Percentiles rank a stretch among this genome's conserved stretches.
Evolutionary conservation across 2,329 filamentous ascomycete genomes (phyloP).

Genomic region (Cordyceps farinosa): DNA sequence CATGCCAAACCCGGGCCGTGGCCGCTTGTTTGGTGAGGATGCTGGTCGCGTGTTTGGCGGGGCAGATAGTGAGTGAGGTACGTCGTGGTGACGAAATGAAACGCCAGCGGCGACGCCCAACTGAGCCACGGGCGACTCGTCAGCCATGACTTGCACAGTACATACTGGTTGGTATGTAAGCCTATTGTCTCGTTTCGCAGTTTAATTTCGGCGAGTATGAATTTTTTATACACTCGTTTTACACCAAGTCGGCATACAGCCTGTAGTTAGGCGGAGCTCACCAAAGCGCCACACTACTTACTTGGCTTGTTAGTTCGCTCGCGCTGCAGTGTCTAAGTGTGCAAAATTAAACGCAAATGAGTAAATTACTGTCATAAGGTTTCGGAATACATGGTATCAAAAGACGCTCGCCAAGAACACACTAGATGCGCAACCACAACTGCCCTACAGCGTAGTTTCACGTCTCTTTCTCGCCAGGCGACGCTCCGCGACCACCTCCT

Average conservation of each 20-base stretch:
- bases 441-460: conserved; percentile 1
- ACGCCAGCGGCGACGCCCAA: not conserved
- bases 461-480: conserved; percentile 11
- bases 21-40: conserved; percentile 1
- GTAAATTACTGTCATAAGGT: no score
- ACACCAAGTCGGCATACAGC: not conserved
- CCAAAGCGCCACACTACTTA: no score
- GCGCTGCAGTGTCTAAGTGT: no score
- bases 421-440: not conserved
- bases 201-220: not conserved
- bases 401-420: not conserved
- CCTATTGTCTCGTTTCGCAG: no score
- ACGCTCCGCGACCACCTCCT: conserved; percentile 4
- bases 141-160: not conserved
- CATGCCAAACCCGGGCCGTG: not conserved
- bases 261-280: not conserved
- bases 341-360: no score
- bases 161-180: no score
- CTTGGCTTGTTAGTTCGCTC: no score
- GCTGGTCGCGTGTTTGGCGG: conserved; percentile 10
- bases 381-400: not conserved
- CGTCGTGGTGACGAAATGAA: not conserved
- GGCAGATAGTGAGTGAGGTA: not conserved
- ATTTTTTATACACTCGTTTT: not conserved
- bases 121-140: not conserved